Conservation (phyloP, 2,329 filamentous ascomycete species). For the Neonectria magnoliae region DNA sequence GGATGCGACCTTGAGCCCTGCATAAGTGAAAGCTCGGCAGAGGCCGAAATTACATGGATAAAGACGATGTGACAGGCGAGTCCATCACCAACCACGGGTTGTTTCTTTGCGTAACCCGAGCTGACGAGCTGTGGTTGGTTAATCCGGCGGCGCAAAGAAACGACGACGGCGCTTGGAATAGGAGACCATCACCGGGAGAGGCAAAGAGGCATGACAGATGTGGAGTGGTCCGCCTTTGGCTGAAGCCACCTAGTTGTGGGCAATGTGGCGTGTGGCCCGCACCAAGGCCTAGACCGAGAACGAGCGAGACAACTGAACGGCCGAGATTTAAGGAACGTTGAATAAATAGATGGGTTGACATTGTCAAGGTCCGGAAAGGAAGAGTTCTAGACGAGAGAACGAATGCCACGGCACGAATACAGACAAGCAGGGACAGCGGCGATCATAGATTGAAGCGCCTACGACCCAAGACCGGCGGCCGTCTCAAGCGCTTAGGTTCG, state of each 20-base stretch:
- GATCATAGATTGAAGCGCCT: not conserved
- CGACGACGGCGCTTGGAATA: conserved; percentile 30
- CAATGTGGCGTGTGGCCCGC: conserved; percentile 26
- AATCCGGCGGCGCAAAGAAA: conserved; percentile 23
- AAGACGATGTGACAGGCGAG: not conserved
- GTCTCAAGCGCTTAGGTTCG: not conserved
- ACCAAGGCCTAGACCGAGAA: not conserved
- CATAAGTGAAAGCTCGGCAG: conserved; percentile 1
- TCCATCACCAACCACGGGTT: conserved; percentile 15
- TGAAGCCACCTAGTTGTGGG: conserved; percentile 29
- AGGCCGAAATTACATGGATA: conserved; percentile 2
- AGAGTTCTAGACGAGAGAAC: not conserved
- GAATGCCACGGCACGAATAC: not conserved
- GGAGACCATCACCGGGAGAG: conserved; percentile 32
- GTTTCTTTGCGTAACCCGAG: conserved; percentile 1
- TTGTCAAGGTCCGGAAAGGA: not conserved
- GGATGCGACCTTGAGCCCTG: not conserved
- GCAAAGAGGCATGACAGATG: conserved; percentile 24
- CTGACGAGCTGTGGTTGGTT: conserved; percentile 24
- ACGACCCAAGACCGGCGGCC: not conserved
- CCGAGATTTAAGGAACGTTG: conserved; percentile 9
- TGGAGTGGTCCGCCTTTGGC: conserved; percentile 31
- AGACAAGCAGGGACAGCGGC: not conserved
- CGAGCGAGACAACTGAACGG: conserved; percentile 5
- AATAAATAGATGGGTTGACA: conserved; percentile 3